These are phyloP conservation scores for Cyberlindnera samutprakarnensis DNA, from an alignment of 805 yeast genomes.

Conservation along the genomic window DNA sequence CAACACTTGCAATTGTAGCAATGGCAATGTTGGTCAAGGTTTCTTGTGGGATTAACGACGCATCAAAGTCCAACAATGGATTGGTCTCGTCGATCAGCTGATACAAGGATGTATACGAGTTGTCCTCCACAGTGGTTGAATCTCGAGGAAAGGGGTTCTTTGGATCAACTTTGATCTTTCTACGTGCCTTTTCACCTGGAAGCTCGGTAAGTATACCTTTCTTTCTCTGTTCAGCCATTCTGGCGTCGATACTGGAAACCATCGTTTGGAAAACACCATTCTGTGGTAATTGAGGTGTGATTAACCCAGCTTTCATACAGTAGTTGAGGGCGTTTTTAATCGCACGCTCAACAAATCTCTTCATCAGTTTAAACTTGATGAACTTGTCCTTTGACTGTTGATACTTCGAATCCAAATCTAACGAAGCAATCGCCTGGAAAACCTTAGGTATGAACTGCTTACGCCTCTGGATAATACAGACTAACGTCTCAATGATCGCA, in stretches of 20 bases:
- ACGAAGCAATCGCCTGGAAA: constrained; percentile 49
- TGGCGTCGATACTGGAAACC: constrained; percentile 16
- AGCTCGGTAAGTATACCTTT: constrained; percentile 19
- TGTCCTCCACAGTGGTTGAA: constrained; percentile 30
- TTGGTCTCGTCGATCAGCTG: constrained; percentile 55
- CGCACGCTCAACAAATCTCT: constrained; percentile 57
- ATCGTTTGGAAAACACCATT: constrained; percentile 13
- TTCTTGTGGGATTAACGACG: constrained; percentile 57
- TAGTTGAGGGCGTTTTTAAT: constrained; percentile 38
- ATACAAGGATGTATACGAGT: constrained; percentile 57
- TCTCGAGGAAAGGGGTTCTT: constrained; percentile 25
- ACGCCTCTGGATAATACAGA: constrained; percentile 58
- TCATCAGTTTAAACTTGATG: constrained; percentile 42
- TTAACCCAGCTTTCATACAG: constrained; percentile 29
- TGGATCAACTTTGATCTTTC: constrained; percentile 17
- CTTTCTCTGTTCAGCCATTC: constrained; percentile 21
- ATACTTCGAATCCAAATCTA: constrained; percentile 52
- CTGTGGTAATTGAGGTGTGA: constrained; percentile 15
- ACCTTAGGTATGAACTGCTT: constrained; percentile 54
- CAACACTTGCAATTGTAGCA: constrained; percentile 53
- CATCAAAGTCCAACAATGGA: constrained; percentile 61
- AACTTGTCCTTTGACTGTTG: constrained; percentile 32
- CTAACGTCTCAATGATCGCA: constrained; percentile 58
- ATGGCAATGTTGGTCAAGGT: constrained; percentile 58
- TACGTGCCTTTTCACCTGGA: constrained; percentile 22